Evolutionary conservation across 2,329 filamentous ascomycete genomes (phyloP).

Genomic region (Phaeosphaeriaceae sp.): DNA sequence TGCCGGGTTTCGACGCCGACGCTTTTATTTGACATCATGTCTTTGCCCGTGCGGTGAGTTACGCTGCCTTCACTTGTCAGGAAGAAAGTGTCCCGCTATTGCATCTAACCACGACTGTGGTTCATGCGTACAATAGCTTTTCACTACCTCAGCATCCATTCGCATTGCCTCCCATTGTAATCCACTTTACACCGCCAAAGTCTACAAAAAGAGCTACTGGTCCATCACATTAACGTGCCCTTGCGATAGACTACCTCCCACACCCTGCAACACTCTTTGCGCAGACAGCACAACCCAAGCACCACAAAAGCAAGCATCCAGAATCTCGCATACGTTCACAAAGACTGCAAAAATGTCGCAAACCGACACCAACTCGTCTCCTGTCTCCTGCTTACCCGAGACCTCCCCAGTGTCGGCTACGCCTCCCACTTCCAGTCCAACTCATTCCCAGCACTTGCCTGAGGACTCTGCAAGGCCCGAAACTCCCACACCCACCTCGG

Average conservation of each 20-base stretch:
- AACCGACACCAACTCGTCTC: slow-evolving; percentile 9
- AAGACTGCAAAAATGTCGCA: slow-evolving; percentile 13
- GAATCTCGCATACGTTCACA: slow-evolving; percentile 5
- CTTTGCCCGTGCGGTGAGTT: slow-evolving; percentile 37
- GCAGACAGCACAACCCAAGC: not conserved
- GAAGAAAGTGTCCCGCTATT: not conserved
- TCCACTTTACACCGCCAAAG: not conserved
- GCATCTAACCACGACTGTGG: slow-evolving; percentile 1
- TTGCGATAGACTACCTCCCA: slow-evolving; percentile 4
- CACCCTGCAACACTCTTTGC: not conserved
- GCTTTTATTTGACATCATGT: slow-evolving; percentile 22
- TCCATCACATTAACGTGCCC: slow-evolving; percentile 1
- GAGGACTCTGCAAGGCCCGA: not conserved
- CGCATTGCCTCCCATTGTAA: slow-evolving; percentile 1
- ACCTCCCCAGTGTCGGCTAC: slow-evolving; percentile 4
- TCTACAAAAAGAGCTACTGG: not conserved
- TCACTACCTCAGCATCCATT: not conserved
- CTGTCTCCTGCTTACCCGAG: slow-evolving; percentile 18
- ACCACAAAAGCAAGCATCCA: slow-evolving; percentile 3
- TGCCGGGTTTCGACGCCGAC: not conserved
- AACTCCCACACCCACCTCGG: not conserved
- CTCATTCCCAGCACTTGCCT: not conserved
- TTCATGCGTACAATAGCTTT: not conserved
- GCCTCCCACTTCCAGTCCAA: not conserved
- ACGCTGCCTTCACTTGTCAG: slow-evolving; percentile 3